phyloP scores from a whole-genome alignment of 768 basidiomycete genomes.

The Tylopilus intermedius region DNA sequence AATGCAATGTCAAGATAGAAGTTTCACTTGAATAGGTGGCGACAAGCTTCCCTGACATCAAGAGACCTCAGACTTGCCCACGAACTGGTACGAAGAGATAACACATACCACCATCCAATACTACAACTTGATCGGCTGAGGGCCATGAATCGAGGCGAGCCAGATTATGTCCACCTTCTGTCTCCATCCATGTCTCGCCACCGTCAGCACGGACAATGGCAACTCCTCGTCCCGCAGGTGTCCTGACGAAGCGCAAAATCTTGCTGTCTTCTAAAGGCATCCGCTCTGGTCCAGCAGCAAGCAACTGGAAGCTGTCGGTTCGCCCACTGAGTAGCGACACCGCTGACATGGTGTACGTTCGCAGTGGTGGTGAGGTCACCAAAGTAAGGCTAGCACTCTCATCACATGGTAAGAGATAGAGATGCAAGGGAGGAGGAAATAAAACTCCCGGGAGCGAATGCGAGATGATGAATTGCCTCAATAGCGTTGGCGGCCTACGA shows the following conservation, averaged over 20 bases:
- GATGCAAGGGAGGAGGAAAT: conserved; percentile 43
- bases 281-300: conserved; percentile 38
- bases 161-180: conserved; percentile 44
- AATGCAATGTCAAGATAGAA: conserved; percentile 49
- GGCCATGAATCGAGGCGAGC: conserved; percentile 48
- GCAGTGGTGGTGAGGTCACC: conserved; percentile 62
- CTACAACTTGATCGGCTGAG: conserved; percentile 61
- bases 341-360: conserved; percentile 55
- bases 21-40: conserved; percentile 54
- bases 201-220: conserved; percentile 57
- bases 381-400: conserved; percentile 46
- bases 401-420: conserved; percentile 50
- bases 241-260: conserved; percentile 64
- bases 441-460: conserved; percentile 52
- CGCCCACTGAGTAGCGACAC: conserved; percentile 57
- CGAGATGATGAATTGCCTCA: conserved; percentile 70
- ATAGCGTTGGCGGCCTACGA: conserved; percentile 76
- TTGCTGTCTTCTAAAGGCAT: conserved; percentile 44
- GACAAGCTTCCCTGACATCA: conserved; percentile 43
- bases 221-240: conserved; percentile 73
- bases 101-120: conserved; percentile 57
- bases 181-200: conserved; percentile 62
- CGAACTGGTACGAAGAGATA: background rate
- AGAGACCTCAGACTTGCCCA: conserved; percentile 7
- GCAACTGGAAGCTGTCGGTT: conserved; percentile 47